phyloP scores from a whole-genome alignment of 1,139 yeast genomes.

The Pichia sp. region DNA sequence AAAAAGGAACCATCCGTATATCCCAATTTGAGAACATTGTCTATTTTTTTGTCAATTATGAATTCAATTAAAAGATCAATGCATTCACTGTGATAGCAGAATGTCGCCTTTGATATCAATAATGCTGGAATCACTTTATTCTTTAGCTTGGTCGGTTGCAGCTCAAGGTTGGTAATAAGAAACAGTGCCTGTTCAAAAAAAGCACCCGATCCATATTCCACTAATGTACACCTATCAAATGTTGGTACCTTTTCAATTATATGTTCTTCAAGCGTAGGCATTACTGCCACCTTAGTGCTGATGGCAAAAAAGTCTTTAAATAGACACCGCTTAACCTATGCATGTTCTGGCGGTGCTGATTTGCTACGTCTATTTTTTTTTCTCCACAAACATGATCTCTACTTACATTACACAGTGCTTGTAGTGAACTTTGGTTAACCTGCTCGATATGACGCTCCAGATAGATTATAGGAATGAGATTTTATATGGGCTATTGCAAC shows the following conservation, averaged over 20 bases:
- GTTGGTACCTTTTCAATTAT: neutral
- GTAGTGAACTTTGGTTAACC: neutral
- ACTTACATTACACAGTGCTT: neutral
- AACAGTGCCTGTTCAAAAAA: neutral
- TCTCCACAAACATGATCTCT: neutral
- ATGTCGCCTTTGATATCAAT: constrained; percentile 9
- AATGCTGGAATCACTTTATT: constrained; percentile 7
- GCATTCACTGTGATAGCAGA: constrained; percentile 22
- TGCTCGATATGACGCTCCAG: constrained; percentile 14
- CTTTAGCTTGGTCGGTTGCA: neutral
- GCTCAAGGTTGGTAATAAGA: neutral
- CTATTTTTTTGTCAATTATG: constrained; percentile 13
- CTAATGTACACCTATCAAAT: neutral
- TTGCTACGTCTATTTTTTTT: neutral
- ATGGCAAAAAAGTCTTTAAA: neutral
- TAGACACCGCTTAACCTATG: neutral
- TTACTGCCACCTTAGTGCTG: neutral
- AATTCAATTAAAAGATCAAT: constrained; percentile 25
- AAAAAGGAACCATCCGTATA: constrained; percentile 17
- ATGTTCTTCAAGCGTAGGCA: constrained; percentile 5
- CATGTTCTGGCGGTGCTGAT: constrained; percentile 1
- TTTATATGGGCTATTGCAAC: constrained; percentile 46
- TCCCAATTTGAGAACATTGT: constrained; percentile 26
- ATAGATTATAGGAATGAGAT: constrained; percentile 50
- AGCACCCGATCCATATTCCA: constrained; percentile 15